These are phyloP conservation scores for Przewalskia tangutica DNA, from an alignment of 257 asterid genomes.

Conservation along the genomic window DNA sequence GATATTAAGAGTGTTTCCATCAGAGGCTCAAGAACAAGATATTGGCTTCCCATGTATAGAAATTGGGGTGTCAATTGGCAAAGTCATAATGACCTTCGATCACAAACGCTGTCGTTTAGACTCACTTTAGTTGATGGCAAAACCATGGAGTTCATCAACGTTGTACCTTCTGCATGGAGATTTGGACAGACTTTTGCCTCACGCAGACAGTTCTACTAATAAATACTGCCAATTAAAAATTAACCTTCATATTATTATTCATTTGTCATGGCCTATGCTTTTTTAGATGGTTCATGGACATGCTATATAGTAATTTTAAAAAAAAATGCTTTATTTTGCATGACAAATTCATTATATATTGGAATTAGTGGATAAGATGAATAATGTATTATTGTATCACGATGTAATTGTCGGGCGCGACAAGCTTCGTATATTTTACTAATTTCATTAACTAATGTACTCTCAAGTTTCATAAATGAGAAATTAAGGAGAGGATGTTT, in stretches of 20 bases:
- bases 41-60: conserved; percentile 43
- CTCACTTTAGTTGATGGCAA: conserved; percentile 33
- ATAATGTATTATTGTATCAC: not conserved
- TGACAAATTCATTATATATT: not conserved
- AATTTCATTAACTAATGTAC: not conserved
- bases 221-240: not conserved
- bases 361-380: not conserved
- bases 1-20: conserved; percentile 42
- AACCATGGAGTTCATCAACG: conserved; percentile 26
- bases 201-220: conserved; percentile 24
- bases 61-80: conserved; percentile 84
- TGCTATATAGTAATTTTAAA: not conserved
- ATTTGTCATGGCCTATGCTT: not conserved
- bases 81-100: conserved; percentile 30
- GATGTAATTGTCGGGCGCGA: not conserved
- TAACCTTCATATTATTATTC: not conserved
- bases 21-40: conserved; percentile 38
- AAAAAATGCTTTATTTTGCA: not conserved
- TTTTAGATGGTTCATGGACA: conserved; percentile 2
- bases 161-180: conserved; percentile 54
- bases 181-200: conserved; percentile 71
- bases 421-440: not conserved
- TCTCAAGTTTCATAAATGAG: not conserved
- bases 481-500: too few relatives aligned
- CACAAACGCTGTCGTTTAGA: conserved; percentile 48